phyloP scores from a whole-genome alignment of 176 grass and related monocot genomes.

The Puya raimondii region DNA sequence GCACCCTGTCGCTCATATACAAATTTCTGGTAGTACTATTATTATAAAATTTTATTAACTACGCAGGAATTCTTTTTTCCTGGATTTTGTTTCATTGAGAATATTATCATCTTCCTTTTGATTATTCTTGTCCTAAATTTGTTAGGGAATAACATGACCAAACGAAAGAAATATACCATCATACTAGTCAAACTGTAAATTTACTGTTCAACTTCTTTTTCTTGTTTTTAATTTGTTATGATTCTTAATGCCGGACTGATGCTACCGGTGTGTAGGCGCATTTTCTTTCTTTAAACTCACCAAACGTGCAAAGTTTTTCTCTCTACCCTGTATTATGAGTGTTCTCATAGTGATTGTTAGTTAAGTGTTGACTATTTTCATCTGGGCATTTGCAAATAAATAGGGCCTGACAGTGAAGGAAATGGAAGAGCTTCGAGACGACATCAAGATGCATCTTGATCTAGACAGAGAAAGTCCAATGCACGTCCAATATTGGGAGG shows the following conservation, averaged over 20 bases:
- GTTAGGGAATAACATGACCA: not conserved
- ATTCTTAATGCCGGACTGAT: no score
- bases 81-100: no score
- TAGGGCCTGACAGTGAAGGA: conserved; percentile 86
- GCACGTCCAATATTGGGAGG: conserved; percentile 92
- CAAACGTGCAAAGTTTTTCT: not conserved
- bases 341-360: no score
- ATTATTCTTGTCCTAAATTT: not conserved
- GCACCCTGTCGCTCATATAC: not conserved
- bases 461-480: conserved; percentile 63
- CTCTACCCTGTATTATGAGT: not conserved
- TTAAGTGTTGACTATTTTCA: conserved; percentile 4
- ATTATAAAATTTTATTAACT: conserved; percentile 5
- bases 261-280: no score
- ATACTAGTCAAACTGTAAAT: no score
- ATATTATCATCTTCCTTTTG: not conserved
- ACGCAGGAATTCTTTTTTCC: no score
- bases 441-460: conserved; percentile 98
- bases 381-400: conserved; percentile 13
- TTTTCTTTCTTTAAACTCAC: no score
- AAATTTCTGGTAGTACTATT: not conserved
- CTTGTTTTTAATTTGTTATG: no score
- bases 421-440: conserved; percentile 85
- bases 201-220: no score
- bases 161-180: no score